Evolutionary conservation across 202 grass and related monocot genomes (phyloP).

Genomic region (Setaria italica): DNA sequence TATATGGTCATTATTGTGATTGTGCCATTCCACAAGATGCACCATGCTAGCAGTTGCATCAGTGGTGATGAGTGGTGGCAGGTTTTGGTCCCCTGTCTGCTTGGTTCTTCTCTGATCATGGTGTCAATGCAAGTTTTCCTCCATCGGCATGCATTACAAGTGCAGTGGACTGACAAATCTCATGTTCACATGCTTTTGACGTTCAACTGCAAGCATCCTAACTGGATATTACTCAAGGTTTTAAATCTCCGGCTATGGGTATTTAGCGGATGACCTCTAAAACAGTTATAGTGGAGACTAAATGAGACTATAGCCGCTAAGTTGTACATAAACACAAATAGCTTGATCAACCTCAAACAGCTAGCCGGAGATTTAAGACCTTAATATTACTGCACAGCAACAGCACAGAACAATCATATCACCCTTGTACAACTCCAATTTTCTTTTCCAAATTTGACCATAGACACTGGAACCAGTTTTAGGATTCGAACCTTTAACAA

Average conservation of each 20-base stretch:
- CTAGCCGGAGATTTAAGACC: no score
- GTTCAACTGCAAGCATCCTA: neutral
- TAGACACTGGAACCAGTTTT: no score
- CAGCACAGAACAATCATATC: neutral
- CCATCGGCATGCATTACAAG: neutral
- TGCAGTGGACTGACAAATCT: neutral
- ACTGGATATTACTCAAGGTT: neutral
- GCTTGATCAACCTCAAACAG: no score
- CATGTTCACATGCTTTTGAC: slow-evolving; percentile 13
- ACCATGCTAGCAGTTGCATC: slow-evolving; percentile 33
- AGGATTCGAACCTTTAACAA: neutral
- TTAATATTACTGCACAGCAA: neutral
- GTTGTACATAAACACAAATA: no score
- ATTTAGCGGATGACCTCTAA: no score
- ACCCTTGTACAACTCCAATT: neutral
- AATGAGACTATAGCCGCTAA: no score
- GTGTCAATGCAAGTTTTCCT: neutral
- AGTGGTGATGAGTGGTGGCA: slow-evolving; percentile 31
- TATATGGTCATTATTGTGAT: neutral
- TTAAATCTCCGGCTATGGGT: no score
- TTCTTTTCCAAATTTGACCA: neutral
- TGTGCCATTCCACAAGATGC: slow-evolving; percentile 6
- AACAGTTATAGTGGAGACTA: no score
- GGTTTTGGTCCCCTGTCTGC: slow-evolving; percentile 4
- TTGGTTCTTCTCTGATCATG: slow-evolving; percentile 30